Base-by-base conservation (phyloP, 1,284 basidiomycete species). In the Austroboletus niveus region DNA sequence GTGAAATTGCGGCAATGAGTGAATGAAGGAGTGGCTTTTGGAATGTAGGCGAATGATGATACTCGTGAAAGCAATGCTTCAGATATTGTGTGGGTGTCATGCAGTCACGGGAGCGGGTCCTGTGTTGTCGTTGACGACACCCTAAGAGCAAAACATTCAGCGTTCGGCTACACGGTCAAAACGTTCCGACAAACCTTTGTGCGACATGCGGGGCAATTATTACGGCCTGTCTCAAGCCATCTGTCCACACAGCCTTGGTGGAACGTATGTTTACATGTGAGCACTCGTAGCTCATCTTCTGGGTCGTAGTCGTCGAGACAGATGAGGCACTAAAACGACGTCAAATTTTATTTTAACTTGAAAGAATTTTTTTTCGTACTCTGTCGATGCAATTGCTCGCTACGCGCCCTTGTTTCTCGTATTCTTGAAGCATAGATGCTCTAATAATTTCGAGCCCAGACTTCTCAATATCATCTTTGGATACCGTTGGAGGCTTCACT, bases 181-280 rank as follows among this genome's bases (percentile, higher is more conserved):
- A 30, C 15, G 35, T 30, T 17, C 34, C 31, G 34, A 66, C 76
- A 39, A 53, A 85, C 86, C 73, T 78, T 82, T 32, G 82, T 78
- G 39, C 89, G 82, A 70, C 91, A 95, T n/a, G 90, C 89, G 15
- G 93, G 93, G 65, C 93, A 96, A 55, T 90, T 91, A 66, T 96
- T 95, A 49, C 84, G 79, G 5, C 92, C 92, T 12, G 81, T 84
- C 69, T 87, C 81, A 39, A 96, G 73, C 93, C 93, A 95, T 55
- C 77, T 81, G 69, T 96, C 93, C 8, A 96, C 91, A 60, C 93
- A 96, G 11, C 72, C 74, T 60, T 84, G 84, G 64, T 96, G 93
- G 77, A 92, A 95, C 9, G 82, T 85, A 70, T 96, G 92, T 59
- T 83, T 80, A 71, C 93, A 95, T 8, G 73, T 73, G 72, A 96